Conservation (phyloP, 73 alveolate genomes). For the Vitrella brassicaformis region DNA sequence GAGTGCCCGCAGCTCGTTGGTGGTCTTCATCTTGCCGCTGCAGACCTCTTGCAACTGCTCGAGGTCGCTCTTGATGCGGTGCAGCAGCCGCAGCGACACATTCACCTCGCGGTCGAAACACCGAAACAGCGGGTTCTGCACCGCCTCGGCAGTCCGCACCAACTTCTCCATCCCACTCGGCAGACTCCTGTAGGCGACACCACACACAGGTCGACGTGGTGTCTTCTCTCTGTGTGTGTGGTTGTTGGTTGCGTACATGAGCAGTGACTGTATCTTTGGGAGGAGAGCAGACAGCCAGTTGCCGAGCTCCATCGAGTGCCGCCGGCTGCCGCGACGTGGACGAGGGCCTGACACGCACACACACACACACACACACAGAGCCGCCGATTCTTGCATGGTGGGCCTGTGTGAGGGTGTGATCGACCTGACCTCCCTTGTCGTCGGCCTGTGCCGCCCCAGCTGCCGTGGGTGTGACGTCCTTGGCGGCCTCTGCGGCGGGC, state of each 20-base stretch:
- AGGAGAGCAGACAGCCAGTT: background rate
- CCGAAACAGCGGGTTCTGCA: conserved; percentile 79
- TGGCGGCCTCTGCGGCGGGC: background rate
- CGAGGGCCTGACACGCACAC: too few relatives aligned
- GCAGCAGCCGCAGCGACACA: conserved; percentile 65
- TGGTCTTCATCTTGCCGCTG: conserved; percentile 68
- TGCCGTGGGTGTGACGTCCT: background rate
- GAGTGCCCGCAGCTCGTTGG: conserved; percentile 66
- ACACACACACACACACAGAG: too few relatives aligned
- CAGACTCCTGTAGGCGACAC: background rate
- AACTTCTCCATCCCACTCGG: background rate
- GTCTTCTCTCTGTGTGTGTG: background rate
- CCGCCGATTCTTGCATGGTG: too few relatives aligned
- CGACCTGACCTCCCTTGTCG: background rate
- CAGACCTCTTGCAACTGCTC: conserved; percentile 64
- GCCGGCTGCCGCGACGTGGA: too few relatives aligned
- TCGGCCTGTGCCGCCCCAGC: background rate
- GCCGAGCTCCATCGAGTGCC: background rate
- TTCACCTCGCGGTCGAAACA: conserved; percentile 89
- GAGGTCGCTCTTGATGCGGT: conserved; percentile 58
- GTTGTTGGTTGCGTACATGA: background rate
- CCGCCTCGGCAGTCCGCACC: background rate
- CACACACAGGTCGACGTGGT: too few relatives aligned
- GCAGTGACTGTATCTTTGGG: background rate
- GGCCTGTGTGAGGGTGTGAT: too few relatives aligned